These are phyloP conservation scores for Auxenochlorella pyrenoidosa DNA, from an alignment of 139 green algal species.

Conservation along the genomic window DNA sequence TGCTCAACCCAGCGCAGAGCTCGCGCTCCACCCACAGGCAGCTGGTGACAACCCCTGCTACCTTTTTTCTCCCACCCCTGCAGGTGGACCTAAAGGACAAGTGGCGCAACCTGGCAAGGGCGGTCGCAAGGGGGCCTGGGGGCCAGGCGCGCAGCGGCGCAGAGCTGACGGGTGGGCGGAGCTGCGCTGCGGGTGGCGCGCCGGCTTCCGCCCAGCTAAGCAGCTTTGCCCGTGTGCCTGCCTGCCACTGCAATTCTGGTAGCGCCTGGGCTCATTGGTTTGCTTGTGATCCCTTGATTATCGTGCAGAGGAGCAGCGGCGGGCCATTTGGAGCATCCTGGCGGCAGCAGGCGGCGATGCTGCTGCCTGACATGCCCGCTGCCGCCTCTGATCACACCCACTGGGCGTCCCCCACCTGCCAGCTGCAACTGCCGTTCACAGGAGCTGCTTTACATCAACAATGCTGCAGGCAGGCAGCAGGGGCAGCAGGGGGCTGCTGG, in stretches of 20 bases:
- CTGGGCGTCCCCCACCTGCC: too few relatives aligned
- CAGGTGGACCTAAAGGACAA: slow-evolving; percentile 56
- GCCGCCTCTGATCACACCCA: too few relatives aligned
- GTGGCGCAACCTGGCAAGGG: slow-evolving; percentile 47
- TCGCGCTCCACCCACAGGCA: too few relatives aligned
- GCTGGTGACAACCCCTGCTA: too few relatives aligned
- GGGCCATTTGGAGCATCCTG: slow-evolving; percentile 9
- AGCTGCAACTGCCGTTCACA: too few relatives aligned
- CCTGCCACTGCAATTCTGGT: too few relatives aligned
- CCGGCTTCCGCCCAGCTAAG: too few relatives aligned
- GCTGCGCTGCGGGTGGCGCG: not conserved
- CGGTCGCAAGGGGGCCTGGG: not conserved
- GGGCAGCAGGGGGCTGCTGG: not conserved
- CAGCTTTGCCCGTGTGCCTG: not conserved
- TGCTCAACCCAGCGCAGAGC: too few relatives aligned
- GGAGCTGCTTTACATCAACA: not conserved
- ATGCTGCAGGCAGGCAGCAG: not conserved
- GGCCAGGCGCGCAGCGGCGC: not conserved
- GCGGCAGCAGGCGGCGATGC: not conserved
- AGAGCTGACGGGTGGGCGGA: not conserved
- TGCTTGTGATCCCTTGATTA: not conserved
- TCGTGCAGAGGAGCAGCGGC: slow-evolving; percentile 29
- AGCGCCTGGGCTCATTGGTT: not conserved
- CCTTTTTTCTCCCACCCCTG: too few relatives aligned
- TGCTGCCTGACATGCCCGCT: not conserved